phyloP scores from a whole-genome alignment of 768 basidiomycete species.

The Mycena metata region DNA sequence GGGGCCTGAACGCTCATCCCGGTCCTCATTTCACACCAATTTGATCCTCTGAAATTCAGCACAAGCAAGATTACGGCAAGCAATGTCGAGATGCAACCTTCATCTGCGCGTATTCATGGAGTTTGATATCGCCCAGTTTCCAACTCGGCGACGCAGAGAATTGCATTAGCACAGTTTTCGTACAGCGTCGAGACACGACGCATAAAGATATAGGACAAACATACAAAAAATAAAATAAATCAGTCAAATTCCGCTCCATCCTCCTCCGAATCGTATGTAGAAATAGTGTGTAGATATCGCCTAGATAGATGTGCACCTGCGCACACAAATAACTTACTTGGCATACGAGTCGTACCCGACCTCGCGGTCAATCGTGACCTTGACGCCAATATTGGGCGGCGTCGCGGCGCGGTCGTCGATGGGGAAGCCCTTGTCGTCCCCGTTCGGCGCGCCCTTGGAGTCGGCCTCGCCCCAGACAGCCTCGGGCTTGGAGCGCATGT shows the following conservation, averaged over 20 bases:
- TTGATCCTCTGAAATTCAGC: no score
- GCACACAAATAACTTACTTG: conserved; percentile 36
- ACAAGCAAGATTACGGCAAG: no score
- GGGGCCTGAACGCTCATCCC: no score
- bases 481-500: conserved; percentile 63
- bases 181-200: neutral
- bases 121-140: no score
- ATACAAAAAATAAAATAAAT: neutral
- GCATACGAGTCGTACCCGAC: conserved; percentile 62
- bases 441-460: conserved; percentile 54
- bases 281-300: neutral
- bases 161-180: neutral
- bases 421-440: conserved; percentile 51
- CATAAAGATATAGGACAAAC: neutral
- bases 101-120: no score
- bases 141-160: no score
- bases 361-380: conserved; percentile 70
- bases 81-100: no score
- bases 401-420: conserved; percentile 51
- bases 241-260: neutral
- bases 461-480: conserved; percentile 59
- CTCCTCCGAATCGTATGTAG: neutral
- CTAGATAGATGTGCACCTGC: neutral
- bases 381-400: conserved; percentile 59
- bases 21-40: no score